Evolutionary conservation across 805 yeast genomes (phyloP).

Genomic region (Saccharomyces eubayanus): DNA sequence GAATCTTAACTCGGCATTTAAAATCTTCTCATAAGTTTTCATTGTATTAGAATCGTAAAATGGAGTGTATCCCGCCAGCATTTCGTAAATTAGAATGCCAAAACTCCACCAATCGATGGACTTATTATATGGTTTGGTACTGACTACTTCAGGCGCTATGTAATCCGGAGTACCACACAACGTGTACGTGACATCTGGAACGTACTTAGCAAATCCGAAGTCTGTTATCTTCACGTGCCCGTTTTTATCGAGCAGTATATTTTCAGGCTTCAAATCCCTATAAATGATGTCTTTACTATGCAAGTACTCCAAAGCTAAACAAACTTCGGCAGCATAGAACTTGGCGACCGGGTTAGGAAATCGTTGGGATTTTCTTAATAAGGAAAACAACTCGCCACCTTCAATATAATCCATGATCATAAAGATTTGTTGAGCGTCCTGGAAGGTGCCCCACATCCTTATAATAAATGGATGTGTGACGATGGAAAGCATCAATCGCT

Average conservation of each 20-base stretch:
- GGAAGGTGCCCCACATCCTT: constrained; percentile 94
- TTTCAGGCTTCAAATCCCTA: constrained; percentile 87
- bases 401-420: constrained; percentile 96
- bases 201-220: constrained; percentile 90
- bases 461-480: constrained; percentile 86
- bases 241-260: constrained; percentile 70
- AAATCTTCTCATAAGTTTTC: constrained; percentile 86
- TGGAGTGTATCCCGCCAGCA: constrained; percentile 93
- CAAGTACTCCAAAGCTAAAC: constrained; percentile 72
- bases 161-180: constrained; percentile 93
- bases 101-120: constrained; percentile 97
- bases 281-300: constrained; percentile 78
- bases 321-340: constrained; percentile 87
- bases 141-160: constrained; percentile 91
- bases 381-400: constrained; percentile 85
- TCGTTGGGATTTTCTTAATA: constrained; percentile 76
- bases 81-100: constrained; percentile 83
- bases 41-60: constrained; percentile 86
- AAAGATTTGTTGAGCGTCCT: constrained; percentile 70
- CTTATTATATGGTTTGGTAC: constrained; percentile 86
- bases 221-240: constrained; percentile 88
- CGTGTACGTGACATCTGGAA: constrained; percentile 82
- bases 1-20: constrained; percentile 65
- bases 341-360: constrained; percentile 96
- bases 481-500: constrained; percentile 72